phyloP scores from a whole-genome alignment of 352 stramenopile genomes.

The Globisporangium spiculum region DNA sequence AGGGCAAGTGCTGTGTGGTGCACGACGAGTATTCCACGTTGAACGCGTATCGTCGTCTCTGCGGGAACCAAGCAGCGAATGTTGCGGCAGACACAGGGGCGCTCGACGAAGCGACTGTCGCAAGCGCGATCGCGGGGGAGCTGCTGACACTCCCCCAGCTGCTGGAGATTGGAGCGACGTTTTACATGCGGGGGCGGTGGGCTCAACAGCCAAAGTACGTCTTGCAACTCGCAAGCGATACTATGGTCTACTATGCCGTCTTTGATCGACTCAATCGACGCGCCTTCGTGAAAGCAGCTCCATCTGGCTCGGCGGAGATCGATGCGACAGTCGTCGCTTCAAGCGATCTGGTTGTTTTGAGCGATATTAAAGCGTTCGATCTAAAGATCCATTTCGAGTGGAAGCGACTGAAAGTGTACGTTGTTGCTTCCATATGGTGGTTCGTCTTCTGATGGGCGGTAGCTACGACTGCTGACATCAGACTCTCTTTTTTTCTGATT shows the following conservation, averaged over 20 bases:
- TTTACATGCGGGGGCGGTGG: slow-evolving; percentile 23
- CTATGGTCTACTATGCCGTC: neutral
- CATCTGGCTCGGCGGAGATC: neutral
- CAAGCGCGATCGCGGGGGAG: neutral
- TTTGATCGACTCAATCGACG: slow-evolving; percentile 11
- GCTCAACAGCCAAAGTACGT: neutral
- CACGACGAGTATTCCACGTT: slow-evolving; percentile 4
- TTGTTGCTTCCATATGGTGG: neutral
- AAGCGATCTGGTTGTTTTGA: slow-evolving; percentile 9
- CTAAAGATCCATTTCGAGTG: slow-evolving; percentile 18
- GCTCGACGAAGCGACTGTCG: slow-evolving; percentile 2
- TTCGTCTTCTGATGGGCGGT: neutral
- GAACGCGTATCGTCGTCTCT: slow-evolving; percentile 11
- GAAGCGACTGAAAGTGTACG: slow-evolving; percentile 20
- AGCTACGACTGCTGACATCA: neutral
- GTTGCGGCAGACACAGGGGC: too few relatives aligned
- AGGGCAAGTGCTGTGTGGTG: slow-evolving; percentile 19
- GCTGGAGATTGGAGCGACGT: slow-evolving; percentile 5
- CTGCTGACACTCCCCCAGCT: slow-evolving; percentile 1
- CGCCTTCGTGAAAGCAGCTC: slow-evolving; percentile 2
- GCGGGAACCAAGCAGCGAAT: neutral
- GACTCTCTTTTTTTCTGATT: neutral
- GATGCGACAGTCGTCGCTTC: neutral
- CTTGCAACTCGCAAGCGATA: slow-evolving; percentile 4
- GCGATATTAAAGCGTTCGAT: slow-evolving; percentile 16